Base-by-base conservation (phyloP, 257 asterid genomes). In the Prunella vulgaris region DNA sequence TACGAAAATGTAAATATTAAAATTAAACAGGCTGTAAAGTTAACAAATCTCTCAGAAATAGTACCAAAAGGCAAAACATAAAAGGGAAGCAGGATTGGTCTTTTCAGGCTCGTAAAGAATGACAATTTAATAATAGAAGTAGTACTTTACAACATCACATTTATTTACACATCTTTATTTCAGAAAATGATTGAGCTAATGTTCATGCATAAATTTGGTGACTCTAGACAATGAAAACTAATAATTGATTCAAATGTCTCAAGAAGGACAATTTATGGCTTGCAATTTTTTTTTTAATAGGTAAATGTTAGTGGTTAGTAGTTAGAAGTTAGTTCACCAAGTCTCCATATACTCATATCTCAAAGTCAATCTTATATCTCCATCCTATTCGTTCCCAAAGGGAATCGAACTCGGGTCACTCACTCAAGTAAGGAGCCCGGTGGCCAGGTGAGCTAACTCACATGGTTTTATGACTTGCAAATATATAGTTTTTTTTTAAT, bases 21-120 rank as follows among this genome's bases (percentile, higher is more conserved):
- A 46, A 46, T 22, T 0, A 60, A 46, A 42, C 40, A 70, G 51
- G 62, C 68, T 59, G 68, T 59, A 70, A 59, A 70, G 68, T 57
- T 10, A 28, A 10, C 48, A 37, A 40, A 69, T 40, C 14, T 2
- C 20, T 1, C 7, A 56, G 14, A 37, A 35, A 68, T 56, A 14
- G n/a, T 62, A 70, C 37, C 35, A 30, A 58, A 58, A 71, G 52
- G 51, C 51, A 13, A 13, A 13, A 14, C 15, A 42, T 42, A 42
- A 42, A 42, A 46, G 53, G 9, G 18, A 46, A n/a, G 53, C 10
- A 14, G 53, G 53, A 72, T 72, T 40, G 65, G 44, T 40, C 65
- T 72, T 62, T 72, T 72, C 46, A 63, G 57, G 70, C 71, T 63
- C 10, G 25, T 63, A 37, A 72, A 52, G 69, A 72, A 52, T 13